Base-by-base conservation (phyloP, 768 basidiomycete genomes). In the Ramaria sp. region DNA sequence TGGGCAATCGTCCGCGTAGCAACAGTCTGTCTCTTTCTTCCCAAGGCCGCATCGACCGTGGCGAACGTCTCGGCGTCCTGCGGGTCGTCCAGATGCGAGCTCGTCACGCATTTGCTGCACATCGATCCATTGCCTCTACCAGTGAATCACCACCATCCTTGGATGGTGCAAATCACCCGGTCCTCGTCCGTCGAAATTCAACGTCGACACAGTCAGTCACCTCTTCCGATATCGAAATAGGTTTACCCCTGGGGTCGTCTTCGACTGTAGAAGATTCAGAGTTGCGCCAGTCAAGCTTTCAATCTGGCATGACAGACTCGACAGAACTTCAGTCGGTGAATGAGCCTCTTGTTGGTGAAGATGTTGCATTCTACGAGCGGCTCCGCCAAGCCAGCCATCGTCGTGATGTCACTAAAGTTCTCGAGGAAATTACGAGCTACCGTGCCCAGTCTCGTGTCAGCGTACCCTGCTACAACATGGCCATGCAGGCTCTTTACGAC, bases 391-490 rank as follows among this genome's bases (percentile, higher is more conserved):
- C 34, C n/a, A 20, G 28, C 4, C n/a, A 30, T 20, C 15, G 20
- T 3, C 16, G 32, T 39, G 44, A 55, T 47, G 20, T 20, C 24
- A 15, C 43, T 15, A 28, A 12, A 25, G 39, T 55, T 45, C 10
- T 44, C 18, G 30, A 27, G 1, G 53, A 55, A 22, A 36, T 55
- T 39, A 20, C 54, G 36, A 34, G 34, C 9, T 57, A 53, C 32
- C 57, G 57, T 22, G 24, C 18, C 15, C 2, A 15, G 18, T 36
- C 36, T 20, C 27, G 28, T 9, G 63, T 62, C 36, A 69, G 70
- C 2, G 65, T 79, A 22, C 61, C 67, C 24, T 76, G 82, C 20
- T 88, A 81, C 69, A 89, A 89, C 61, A 64, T 71, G 32, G 81
- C 81, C 5, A 67, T 92, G 20, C 63, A 71, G 1, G 80, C 78